A percentile compares a stretch with the other conserved stretches of the same genome.
Conservation (phyloP, 257 asterid genomes). For the Scutellaria minor region DNA sequence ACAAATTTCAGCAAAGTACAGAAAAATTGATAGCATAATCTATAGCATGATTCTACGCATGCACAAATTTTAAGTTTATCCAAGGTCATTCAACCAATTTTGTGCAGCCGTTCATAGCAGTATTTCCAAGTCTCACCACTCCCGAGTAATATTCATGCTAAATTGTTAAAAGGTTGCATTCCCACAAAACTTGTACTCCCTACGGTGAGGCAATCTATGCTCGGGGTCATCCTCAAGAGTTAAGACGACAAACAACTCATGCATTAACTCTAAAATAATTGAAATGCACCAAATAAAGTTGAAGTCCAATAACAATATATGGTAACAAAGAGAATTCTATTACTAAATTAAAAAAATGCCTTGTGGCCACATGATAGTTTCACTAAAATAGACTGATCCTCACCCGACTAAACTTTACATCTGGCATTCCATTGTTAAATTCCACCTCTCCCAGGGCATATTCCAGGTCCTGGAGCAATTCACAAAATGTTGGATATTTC, state of each 20-base stretch:
- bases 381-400: slow-evolving; percentile 40
- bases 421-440: slow-evolving; percentile 68
- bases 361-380: slow-evolving; percentile 5
- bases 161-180: background rate
- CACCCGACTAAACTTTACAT: slow-evolving; percentile 92
- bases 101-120: background rate
- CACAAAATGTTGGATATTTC: slow-evolving; percentile 33
- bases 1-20: slow-evolving; percentile 1
- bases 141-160: background rate
- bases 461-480: slow-evolving; percentile 77
- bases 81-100: slow-evolving; percentile 4
- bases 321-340: background rate
- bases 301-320: background rate
- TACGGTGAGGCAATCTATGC: no score
- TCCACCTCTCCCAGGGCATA: slow-evolving; percentile 73
- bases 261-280: slow-evolving; percentile 4
- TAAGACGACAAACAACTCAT: background rate
- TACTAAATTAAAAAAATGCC: background rate
- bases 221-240: background rate
- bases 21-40: background rate
- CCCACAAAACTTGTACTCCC: background rate
- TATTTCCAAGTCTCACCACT: background rate
- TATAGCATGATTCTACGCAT: no score
- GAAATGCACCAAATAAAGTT: background rate
- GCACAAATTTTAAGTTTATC: background rate